These are phyloP conservation scores for Chionographis japonica DNA, from an alignment of 106 monocot species.

Conservation along the genomic window DNA sequence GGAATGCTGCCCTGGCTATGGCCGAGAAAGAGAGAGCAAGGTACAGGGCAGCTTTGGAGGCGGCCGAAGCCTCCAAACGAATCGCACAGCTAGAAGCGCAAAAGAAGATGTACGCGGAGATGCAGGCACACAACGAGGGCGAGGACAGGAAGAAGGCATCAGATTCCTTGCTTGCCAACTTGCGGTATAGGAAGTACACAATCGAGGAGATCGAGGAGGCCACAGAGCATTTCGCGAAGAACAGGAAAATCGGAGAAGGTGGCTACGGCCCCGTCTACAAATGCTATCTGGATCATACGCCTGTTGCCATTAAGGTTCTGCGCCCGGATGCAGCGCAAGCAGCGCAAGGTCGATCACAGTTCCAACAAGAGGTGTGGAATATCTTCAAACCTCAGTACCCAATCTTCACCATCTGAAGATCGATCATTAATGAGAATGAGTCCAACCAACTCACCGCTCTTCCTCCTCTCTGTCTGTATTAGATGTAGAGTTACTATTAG, in stretches of 20 bases:
- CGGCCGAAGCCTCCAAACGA: slow-evolving; percentile 49
- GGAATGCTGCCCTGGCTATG: slow-evolving; percentile 46
- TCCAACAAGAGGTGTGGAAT: slow-evolving; percentile 34
- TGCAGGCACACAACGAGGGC: slow-evolving; percentile 39
- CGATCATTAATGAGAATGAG: too few species aligned
- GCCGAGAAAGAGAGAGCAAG: slow-evolving; percentile 60
- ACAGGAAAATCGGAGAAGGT: slow-evolving; percentile 61
- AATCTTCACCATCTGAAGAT: not conserved
- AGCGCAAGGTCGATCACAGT: slow-evolving; percentile 42
- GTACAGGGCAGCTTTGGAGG: slow-evolving; percentile 56
- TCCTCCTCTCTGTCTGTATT: too few species aligned
- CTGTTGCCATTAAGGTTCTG: slow-evolving; percentile 35
- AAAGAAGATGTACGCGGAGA: slow-evolving; percentile 59
- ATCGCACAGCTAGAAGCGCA: slow-evolving; percentile 60
- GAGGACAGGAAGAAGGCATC: slow-evolving; percentile 44
- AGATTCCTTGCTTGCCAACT: slow-evolving; percentile 10
- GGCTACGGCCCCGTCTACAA: slow-evolving; percentile 50
- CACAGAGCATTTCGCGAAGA: slow-evolving; percentile 38
- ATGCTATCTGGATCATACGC: slow-evolving; percentile 36
- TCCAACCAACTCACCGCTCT: too few species aligned
- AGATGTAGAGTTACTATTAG: too few species aligned
- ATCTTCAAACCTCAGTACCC: not conserved
- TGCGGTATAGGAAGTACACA: slow-evolving; percentile 58
- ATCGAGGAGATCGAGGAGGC: slow-evolving; percentile 59
- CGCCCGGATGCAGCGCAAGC: slow-evolving; percentile 41